Conservation (phyloP, 2,329 filamentous ascomycete genomes). For the Diaporthe sp. region DNA sequence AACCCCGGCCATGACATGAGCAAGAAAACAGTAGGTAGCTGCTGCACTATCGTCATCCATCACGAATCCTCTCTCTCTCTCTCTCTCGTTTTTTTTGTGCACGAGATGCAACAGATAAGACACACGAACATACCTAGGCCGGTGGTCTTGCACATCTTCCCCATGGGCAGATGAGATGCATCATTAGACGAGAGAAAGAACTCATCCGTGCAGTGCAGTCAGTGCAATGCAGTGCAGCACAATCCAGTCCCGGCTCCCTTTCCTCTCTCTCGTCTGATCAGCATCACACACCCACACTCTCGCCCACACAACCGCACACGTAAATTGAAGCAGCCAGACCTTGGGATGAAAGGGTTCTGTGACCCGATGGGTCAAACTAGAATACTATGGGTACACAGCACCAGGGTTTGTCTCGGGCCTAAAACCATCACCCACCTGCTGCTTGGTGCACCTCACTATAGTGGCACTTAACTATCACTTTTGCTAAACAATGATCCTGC, state of each 20-base stretch:
- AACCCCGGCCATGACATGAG: not conserved
- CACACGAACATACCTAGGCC: not conserved
- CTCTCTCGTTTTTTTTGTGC: not conserved
- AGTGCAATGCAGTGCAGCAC: not conserved
- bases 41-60: slow-evolving; percentile 26
- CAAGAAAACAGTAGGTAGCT: not conserved
- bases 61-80: not conserved
- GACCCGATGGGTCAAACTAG: slow-evolving; percentile 27
- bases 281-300: not conserved
- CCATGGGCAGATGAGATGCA: not conserved
- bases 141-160: not conserved
- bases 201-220: not conserved
- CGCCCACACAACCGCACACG: not conserved
- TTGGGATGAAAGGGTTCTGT: slow-evolving; percentile 23
- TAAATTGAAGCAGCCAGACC: slow-evolving; percentile 1
- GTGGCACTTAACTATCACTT: slow-evolving; percentile 12
- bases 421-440: slow-evolving; percentile 16
- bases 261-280: slow-evolving; percentile 9
- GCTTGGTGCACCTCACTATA: slow-evolving; percentile 16
- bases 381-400: slow-evolving; percentile 23
- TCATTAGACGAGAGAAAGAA: not conserved
- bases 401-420: slow-evolving; percentile 25
- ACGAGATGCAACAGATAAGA: not conserved
- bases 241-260: not conserved
- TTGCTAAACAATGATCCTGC: not conserved